Evolutionary conservation across 2,329 filamentous ascomycete species (phyloP).

Genomic region (Metarhizium rileyi): DNA sequence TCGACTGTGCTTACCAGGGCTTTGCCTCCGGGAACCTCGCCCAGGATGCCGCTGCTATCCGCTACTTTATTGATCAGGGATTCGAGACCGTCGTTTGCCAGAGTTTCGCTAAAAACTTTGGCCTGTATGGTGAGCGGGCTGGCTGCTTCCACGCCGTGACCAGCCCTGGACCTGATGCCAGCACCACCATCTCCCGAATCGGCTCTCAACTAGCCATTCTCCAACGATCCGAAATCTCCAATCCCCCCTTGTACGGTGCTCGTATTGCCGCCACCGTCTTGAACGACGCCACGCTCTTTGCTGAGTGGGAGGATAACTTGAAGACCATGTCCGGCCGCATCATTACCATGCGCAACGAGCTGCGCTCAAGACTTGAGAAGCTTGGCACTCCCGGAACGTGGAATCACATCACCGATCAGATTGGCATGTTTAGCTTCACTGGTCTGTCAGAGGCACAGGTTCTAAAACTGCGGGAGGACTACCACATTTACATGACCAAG

Average conservation of each 20-base stretch:
- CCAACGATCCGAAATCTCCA: slow-evolving; percentile 94
- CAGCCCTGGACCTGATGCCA: slow-evolving; percentile 56
- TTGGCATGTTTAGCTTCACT: slow-evolving; percentile 98
- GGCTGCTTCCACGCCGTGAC: slow-evolving; percentile 95
- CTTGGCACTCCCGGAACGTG: slow-evolving; percentile 80
- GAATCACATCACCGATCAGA: slow-evolving; percentile 97
- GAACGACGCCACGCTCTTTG: slow-evolving; percentile 72
- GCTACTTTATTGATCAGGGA: slow-evolving; percentile 86
- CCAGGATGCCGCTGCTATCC: slow-evolving; percentile 82
- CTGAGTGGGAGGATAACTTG: slow-evolving; percentile 88
- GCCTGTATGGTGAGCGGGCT: slow-evolving; percentile 90
- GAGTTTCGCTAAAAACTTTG: slow-evolving; percentile 97
- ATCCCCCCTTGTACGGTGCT: slow-evolving; percentile 89
- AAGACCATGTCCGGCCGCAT: slow-evolving; percentile 93
- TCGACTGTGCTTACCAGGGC: slow-evolving; percentile 95
- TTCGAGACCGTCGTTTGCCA: slow-evolving; percentile 84
- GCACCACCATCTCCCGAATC: slow-evolving; percentile 53
- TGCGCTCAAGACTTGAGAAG: slow-evolving; percentile 73
- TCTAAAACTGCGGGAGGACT: slow-evolving; percentile 55
- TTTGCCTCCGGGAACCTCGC: slow-evolving; percentile 87
- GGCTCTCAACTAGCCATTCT: slow-evolving; percentile 85
- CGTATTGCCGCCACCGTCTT: slow-evolving; percentile 77
- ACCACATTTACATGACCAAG: slow-evolving; percentile 88
- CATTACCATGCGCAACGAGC: slow-evolving; percentile 74
- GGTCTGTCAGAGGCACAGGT: slow-evolving; percentile 69